Percentiles rank a stretch among this genome's conserved stretches.
phyloP scores from a whole-genome alignment of 768 basidiomycete genomes.

The Lentinula detonsa region DNA sequence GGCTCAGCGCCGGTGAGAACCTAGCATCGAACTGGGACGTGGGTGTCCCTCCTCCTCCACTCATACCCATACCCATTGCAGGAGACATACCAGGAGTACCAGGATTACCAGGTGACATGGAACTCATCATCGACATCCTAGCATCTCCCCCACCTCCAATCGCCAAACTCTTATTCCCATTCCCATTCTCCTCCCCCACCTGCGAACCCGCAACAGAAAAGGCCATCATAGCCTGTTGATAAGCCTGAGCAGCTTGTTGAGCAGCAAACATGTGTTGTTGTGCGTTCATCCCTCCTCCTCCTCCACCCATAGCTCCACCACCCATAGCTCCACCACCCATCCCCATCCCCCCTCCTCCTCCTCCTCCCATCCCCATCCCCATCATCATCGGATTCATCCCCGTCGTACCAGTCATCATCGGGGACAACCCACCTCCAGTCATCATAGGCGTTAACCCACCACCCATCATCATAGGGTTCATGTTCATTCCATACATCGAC shows the following conservation, averaged over 20 bases:
- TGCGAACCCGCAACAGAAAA: slow-evolving; percentile 74
- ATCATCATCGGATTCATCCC: slow-evolving; percentile 5
- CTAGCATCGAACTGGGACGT: slow-evolving; percentile 55
- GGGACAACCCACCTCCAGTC: slow-evolving; percentile 18
- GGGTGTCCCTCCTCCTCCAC: slow-evolving; percentile 66
- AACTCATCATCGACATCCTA: slow-evolving; percentile 75
- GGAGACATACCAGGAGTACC: slow-evolving; percentile 11
- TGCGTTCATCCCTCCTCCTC: slow-evolving; percentile 41
- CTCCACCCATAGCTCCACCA: not conserved
- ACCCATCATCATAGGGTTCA: slow-evolving; percentile 25
- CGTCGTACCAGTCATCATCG: not conserved
- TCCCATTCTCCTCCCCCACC: slow-evolving; percentile 34
- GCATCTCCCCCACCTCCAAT: slow-evolving; percentile 35
- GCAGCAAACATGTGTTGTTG: slow-evolving; percentile 86
- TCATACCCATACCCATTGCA: slow-evolving; percentile 13
- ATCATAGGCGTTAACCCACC: slow-evolving; percentile 31
- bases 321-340: too few relatives aligned
- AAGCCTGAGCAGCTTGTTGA: slow-evolving; percentile 75
- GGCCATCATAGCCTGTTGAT: slow-evolving; percentile 86
- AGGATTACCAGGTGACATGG: slow-evolving; percentile 20
- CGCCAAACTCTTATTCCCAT: too few relatives aligned
- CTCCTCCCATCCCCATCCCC: not conserved
- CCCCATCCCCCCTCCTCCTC: not conserved
- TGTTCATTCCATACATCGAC: slow-evolving; percentile 26
- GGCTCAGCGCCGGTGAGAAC: slow-evolving; percentile 27